Evolutionary conservation across 1,284 basidiomycete genomes (phyloP).

Genomic region (Albatrellus sp.): DNA sequence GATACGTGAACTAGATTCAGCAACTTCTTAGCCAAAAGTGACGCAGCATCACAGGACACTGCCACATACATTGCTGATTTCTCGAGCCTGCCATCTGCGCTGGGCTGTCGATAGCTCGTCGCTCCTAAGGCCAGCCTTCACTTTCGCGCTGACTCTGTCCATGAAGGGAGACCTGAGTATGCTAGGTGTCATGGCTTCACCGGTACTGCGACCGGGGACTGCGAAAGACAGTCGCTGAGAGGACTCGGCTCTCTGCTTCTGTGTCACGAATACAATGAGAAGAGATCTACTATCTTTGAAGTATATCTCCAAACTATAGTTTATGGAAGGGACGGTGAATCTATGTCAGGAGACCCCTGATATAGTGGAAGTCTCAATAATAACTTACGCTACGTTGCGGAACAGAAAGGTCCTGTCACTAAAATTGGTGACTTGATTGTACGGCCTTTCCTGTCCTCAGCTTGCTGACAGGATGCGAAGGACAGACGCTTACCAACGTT

Average conservation of each 20-base stretch:
- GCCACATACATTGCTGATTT: constrained; percentile 73
- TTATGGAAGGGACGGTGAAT: not conserved
- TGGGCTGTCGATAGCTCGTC: constrained; percentile 64
- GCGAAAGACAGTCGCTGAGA: constrained; percentile 48
- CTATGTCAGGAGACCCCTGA: constrained; percentile 2
- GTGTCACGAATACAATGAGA: constrained; percentile 67
- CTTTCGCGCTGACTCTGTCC: constrained; percentile 27
- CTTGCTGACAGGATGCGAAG: constrained; percentile 5
- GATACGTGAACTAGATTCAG: constrained; percentile 61
- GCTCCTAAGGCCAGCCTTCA: constrained; percentile 25
- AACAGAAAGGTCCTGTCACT: constrained; percentile 82
- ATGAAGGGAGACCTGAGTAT: constrained; percentile 43
- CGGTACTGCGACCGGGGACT: constrained; percentile 24
- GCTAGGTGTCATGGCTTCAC: constrained; percentile 17
- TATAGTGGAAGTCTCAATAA: not conserved
- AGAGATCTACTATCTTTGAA: constrained; percentile 82
- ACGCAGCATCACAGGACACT: not conserved
- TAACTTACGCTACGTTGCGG: constrained; percentile 74
- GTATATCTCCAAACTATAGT: constrained; percentile 72
- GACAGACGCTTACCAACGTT: constrained; percentile 49
- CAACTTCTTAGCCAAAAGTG: not conserved
- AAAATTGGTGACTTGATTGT: constrained; percentile 66
- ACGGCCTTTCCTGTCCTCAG: constrained; percentile 40
- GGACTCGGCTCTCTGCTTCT: constrained; percentile 50
- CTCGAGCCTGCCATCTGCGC: constrained; percentile 73